A percentile compares a stretch with the other conserved stretches of the same genome.
Evolutionary conservation across 495 filamentous ascomycete genomes (phyloP).

Genomic region (Hamigera avellanea): DNA sequence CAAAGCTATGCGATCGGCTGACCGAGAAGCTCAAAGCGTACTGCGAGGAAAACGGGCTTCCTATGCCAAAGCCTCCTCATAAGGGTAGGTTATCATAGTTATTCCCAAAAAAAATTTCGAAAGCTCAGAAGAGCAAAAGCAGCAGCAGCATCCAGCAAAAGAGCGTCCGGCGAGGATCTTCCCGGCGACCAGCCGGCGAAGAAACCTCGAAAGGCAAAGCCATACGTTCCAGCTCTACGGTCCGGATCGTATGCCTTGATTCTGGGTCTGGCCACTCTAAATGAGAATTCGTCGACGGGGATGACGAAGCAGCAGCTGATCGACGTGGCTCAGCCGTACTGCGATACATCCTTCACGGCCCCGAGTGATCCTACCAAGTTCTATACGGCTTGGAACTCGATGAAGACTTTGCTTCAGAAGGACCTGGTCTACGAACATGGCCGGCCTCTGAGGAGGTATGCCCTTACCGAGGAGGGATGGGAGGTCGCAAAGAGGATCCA

Average conservation of each 20-base stretch:
- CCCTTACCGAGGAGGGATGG: constrained; percentile 68
- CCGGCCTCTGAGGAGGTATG: constrained; percentile 55
- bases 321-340: constrained; percentile 58
- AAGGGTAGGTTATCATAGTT: background rate
- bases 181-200: constrained; percentile 39
- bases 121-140: background rate
- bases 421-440: constrained; percentile 65
- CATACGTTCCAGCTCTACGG: constrained; percentile 60
- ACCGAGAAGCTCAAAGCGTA: constrained; percentile 56
- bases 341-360: constrained; percentile 63
- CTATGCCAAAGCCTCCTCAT: constrained; percentile 51
- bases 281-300: constrained; percentile 40
- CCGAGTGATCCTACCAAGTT: constrained; percentile 55
- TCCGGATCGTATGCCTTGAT: constrained; percentile 69
- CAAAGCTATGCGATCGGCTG: constrained; percentile 56
- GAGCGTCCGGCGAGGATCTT: constrained; percentile 31
- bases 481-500: constrained; percentile 61
- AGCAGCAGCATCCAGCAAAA: constrained; percentile 22
- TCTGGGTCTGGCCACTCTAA: constrained; percentile 49
- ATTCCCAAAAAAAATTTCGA: background rate
- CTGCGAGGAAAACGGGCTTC: constrained; percentile 57
- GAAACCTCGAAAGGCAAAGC: constrained; percentile 49
- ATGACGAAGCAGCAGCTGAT: constrained; percentile 62
- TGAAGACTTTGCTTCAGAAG: constrained; percentile 66
- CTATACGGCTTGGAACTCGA: constrained; percentile 79